phyloP scores from a whole-genome alignment of 441 rosid species.

The Adansonia madagascariensis region DNA sequence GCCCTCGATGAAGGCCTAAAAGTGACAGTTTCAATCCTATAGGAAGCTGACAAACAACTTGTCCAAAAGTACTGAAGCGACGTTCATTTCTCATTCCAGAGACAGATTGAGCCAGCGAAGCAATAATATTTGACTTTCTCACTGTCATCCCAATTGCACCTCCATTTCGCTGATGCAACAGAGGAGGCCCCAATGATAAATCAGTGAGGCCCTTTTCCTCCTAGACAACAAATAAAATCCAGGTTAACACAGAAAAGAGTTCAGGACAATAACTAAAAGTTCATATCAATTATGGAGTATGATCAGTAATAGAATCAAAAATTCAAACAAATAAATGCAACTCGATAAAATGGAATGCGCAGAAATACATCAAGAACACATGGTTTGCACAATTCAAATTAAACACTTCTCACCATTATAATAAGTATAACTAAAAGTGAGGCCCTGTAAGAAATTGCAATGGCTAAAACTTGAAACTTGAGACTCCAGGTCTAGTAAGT shows the following conservation, averaged over 20 bases:
- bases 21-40: slow-evolving; percentile 60
- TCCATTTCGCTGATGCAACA: slow-evolving; percentile 59
- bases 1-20: slow-evolving; percentile 57
- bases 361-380: background rate
- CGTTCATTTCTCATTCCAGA: slow-evolving; percentile 42
- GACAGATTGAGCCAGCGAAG: slow-evolving; percentile 68
- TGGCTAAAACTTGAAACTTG: background rate
- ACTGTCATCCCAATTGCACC: slow-evolving; percentile 62
- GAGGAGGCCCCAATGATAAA: slow-evolving; percentile 72
- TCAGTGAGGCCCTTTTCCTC: slow-evolving; percentile 67
- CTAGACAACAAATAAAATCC: slow-evolving; percentile 20
- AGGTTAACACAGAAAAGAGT: background rate
- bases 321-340: background rate
- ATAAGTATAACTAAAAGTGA: background rate
- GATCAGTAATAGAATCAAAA: background rate
- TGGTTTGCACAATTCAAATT: background rate
- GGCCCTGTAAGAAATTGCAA: background rate
- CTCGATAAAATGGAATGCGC: background rate
- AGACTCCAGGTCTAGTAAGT: background rate
- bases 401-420: background rate
- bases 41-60: slow-evolving; percentile 63
- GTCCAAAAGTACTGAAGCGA: slow-evolving; percentile 68
- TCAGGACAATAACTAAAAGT: background rate
- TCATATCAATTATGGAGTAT: background rate
- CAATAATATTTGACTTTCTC: slow-evolving; percentile 59